These are phyloP conservation scores for Beta vulgaris DNA, from an alignment of 148 eudicot species.

Conservation along the genomic window DNA sequence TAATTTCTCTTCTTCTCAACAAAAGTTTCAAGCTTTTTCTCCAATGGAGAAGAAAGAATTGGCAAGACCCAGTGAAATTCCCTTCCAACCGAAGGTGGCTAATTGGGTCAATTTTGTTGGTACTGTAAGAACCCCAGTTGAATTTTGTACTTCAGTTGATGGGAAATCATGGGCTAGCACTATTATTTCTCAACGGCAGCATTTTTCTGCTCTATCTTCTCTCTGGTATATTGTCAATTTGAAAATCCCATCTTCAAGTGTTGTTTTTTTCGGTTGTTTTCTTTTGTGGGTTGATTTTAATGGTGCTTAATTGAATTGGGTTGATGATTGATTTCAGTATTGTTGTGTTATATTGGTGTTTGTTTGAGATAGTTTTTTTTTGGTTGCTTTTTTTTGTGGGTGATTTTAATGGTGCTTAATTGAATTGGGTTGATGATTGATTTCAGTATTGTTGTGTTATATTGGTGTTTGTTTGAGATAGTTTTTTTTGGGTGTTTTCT, in stretches of 20 bases:
- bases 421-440: not conserved
- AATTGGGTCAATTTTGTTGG: conserved; percentile 63
- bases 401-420: not conserved
- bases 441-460: not conserved
- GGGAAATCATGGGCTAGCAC: conserved; percentile 60
- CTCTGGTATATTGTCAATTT: conserved; percentile 25
- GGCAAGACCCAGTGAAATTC: conserved; percentile 47
- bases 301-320: conserved; percentile 4
- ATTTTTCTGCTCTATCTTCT: not conserved
- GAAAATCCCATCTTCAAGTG: not conserved
- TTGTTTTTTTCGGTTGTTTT: not conserved
- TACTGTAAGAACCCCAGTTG: conserved; percentile 38
- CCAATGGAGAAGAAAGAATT: conserved; percentile 14
- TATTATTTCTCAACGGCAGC: conserved; percentile 34
- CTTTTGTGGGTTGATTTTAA: not conserved
- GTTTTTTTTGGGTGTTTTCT: not conserved
- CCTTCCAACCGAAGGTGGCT: conserved; percentile 54
- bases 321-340: not conserved
- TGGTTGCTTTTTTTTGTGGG: not conserved
- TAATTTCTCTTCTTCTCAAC: not conserved
- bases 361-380: not conserved
- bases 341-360: not conserved
- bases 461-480: not conserved
- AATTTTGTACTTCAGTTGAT: conserved; percentile 33
- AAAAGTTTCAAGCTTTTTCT: not conserved